These are phyloP conservation scores for Hydnum rufescens DNA, from an alignment of 768 basidiomycete species.

Conservation along the genomic window DNA sequence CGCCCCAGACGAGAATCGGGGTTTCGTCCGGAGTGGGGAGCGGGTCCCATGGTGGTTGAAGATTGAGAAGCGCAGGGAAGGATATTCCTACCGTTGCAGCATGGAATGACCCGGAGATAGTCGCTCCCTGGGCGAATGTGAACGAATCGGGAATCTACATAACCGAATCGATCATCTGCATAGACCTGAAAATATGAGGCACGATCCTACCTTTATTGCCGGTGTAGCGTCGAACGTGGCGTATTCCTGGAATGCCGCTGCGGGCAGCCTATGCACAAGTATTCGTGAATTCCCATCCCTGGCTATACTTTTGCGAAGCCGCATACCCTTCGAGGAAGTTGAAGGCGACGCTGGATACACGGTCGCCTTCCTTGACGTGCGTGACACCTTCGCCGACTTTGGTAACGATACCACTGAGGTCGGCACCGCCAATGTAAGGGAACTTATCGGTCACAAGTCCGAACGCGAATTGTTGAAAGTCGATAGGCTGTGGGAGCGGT, in stretches of 20 bases:
- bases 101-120: slow-evolving; percentile 26
- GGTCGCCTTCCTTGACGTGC: slow-evolving; percentile 14
- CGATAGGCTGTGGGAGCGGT: not conserved
- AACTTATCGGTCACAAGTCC: slow-evolving; percentile 9
- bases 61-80: slow-evolving; percentile 19
- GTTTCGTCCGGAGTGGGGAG: not conserved
- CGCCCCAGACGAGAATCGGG: slow-evolving; percentile 29
- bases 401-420: slow-evolving; percentile 22
- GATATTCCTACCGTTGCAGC: slow-evolving; percentile 21
- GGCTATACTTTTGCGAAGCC: not conserved
- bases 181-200: not conserved
- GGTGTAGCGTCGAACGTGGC: not conserved
- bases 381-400: slow-evolving; percentile 21
- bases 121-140: slow-evolving; percentile 22
- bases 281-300: not conserved
- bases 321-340: not conserved
- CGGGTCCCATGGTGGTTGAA: slow-evolving; percentile 8
- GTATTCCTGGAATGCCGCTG: not conserved
- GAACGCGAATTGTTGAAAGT: not conserved
- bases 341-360: not conserved
- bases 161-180: not conserved
- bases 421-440: slow-evolving; percentile 23
- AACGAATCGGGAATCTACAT: slow-evolving; percentile 26
- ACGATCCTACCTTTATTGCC: not conserved
- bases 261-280: not conserved